phyloP scores from a whole-genome alignment of 148 eudicot species.

The Fagopyrum esculentum region DNA sequence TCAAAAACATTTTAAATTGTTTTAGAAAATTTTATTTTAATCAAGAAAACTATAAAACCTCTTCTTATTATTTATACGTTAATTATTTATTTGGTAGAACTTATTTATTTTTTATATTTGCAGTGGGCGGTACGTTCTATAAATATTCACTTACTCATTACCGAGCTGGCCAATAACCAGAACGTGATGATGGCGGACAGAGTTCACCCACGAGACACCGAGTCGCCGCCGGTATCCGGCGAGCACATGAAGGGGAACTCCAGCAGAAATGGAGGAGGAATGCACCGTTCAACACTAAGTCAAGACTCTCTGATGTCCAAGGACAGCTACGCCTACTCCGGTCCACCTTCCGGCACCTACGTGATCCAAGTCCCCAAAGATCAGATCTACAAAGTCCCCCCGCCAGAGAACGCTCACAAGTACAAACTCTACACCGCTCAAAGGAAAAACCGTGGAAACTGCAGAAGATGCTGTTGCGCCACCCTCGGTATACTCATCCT shows the following conservation, averaged over 20 bases:
- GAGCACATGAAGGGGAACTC: conserved; percentile 19
- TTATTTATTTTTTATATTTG: too few species aligned
- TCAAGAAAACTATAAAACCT: neutral
- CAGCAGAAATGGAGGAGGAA: conserved; percentile 2
- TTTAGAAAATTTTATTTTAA: neutral
- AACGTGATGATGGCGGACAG: conserved; percentile 23
- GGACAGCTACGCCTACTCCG: conserved; percentile 24
- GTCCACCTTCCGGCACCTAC: conserved; percentile 54
- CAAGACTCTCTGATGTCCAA: conserved; percentile 39
- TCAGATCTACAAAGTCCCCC: conserved; percentile 67
- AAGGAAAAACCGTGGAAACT: conserved; percentile 13
- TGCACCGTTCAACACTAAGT: conserved; percentile 25
- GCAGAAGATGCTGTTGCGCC: conserved; percentile 41
- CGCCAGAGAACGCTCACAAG: conserved; percentile 64
- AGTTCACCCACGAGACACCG: conserved; percentile 36
- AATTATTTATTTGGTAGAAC: too few species aligned
- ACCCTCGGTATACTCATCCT: conserved; percentile 24
- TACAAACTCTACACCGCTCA: conserved; percentile 28
- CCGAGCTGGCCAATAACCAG: neutral
- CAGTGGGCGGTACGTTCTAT: neutral
- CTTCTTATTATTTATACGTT: too few species aligned
- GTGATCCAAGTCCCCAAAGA: conserved; percentile 77
- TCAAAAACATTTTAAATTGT: neutral
- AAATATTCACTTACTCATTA: neutral
- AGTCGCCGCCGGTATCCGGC: conserved; percentile 27